phyloP scores from a whole-genome alignment of 768 basidiomycete species.

The Kondoa subrosea region DNA sequence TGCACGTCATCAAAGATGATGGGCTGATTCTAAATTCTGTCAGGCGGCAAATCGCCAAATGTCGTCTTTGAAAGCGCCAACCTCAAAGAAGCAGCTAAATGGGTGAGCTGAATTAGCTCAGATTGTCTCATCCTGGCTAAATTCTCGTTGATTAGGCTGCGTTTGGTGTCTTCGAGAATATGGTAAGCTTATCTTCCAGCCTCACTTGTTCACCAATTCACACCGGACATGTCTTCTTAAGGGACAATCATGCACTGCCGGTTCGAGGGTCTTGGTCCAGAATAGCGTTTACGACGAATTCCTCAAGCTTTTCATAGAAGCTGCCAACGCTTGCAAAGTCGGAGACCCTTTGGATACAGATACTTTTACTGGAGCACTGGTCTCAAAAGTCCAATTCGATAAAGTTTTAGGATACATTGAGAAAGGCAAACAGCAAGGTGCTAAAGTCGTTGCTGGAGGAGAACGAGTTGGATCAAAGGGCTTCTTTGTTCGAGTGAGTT shows the following conservation, averaged over 20 bases:
- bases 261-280: slow-evolving; percentile 54
- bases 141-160: slow-evolving; percentile 21
- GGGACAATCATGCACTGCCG: slow-evolving; percentile 43
- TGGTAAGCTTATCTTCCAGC: background rate
- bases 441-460: slow-evolving; percentile 41
- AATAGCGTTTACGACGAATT: slow-evolving; percentile 54
- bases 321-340: slow-evolving; percentile 12
- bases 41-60: slow-evolving; percentile 35
- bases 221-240: background rate
- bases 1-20: slow-evolving; percentile 1
- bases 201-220: slow-evolving; percentile 33
- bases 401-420: slow-evolving; percentile 33
- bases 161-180: slow-evolving; percentile 21
- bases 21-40: background rate
- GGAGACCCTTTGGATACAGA: slow-evolving; percentile 25
- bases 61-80: slow-evolving; percentile 42
- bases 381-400: slow-evolving; percentile 48
- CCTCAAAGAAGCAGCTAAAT: slow-evolving; percentile 24
- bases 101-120: too few relatives aligned
- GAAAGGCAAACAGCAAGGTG: background rate
- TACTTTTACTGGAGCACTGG: slow-evolving; percentile 42
- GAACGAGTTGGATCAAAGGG: too few relatives aligned
- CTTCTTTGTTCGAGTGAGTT: too few relatives aligned
- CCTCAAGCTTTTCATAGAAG: slow-evolving; percentile 38
- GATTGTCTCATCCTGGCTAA: slow-evolving; percentile 53